A percentile compares a stretch with the other conserved stretches of the same genome.
These are phyloP conservation scores for Erigeron philadelphicus DNA, from an alignment of 140 eudicot genomes.

Conservation along the genomic window DNA sequence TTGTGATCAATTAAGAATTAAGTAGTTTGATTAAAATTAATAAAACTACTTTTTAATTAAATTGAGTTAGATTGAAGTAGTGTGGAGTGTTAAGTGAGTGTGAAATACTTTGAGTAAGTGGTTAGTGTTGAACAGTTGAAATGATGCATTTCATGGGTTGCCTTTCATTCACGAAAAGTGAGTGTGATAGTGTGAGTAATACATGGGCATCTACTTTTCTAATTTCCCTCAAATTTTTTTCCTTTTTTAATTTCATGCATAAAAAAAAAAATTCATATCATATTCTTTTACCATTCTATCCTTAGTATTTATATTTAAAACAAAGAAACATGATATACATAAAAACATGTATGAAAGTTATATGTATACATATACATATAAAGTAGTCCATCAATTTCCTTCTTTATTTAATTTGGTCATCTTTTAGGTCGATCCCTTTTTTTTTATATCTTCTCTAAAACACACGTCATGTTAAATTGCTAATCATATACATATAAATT, in stretches of 20 bases:
- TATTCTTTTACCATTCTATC: not conserved
- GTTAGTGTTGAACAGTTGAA: conserved; percentile 45
- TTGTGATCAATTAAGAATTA: not conserved
- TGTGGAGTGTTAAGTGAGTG: conserved; percentile 44
- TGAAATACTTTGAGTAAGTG: conserved; percentile 77
- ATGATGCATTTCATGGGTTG: conserved; percentile 58
- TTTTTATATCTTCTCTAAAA: not conserved
- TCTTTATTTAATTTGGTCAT: not conserved
- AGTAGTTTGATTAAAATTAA: not conserved
- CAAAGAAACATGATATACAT: not conserved
- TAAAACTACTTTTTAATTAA: not conserved
- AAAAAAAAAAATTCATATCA: not conserved
- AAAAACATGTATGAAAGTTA: not conserved
- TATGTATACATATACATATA: too few relatives aligned
- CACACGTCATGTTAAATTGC: conserved; percentile 18
- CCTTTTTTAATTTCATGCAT: not conserved
- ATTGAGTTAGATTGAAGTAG: conserved; percentile 38
- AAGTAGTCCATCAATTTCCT: too few relatives aligned
- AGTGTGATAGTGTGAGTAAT: conserved; percentile 47
- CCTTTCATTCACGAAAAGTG: conserved; percentile 95
- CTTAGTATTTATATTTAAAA: not conserved
- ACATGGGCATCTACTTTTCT: conserved; percentile 50
- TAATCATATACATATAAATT: conserved; percentile 19
- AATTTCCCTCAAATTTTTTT: not conserved
- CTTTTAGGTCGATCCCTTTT: not conserved